A percentile compares a stretch with the other conserved stretches of the same genome.
Evolutionary conservation across 2,329 filamentous ascomycete species (phyloP).

Genomic region (Aureobasidium pullulans): DNA sequence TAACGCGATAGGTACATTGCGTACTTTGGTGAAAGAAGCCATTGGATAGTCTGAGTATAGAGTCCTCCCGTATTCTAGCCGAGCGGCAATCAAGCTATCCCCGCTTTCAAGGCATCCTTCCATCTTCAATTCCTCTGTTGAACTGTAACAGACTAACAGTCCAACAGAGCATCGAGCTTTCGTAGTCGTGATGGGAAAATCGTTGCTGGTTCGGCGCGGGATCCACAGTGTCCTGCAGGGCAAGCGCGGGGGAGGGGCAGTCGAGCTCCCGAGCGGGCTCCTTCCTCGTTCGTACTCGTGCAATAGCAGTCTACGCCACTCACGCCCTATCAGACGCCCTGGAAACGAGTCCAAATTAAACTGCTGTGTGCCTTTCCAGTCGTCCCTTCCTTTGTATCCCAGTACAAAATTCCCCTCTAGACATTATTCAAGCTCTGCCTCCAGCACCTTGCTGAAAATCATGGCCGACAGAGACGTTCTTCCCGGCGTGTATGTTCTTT

Average conservation of each 20-base stretch:
- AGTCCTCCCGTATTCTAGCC: neutral
- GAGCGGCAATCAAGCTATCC: neutral
- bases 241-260: constrained; percentile 12
- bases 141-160: neutral
- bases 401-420: constrained; percentile 9
- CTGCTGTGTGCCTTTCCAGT: neutral
- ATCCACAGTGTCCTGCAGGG: constrained; percentile 10
- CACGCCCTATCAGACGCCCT: constrained; percentile 8
- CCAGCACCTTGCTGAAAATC: constrained; percentile 32
- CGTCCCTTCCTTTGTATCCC: neutral
- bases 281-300: constrained; percentile 11
- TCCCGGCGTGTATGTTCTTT: constrained; percentile 33
- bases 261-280: constrained; percentile 4
- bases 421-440: constrained; percentile 25
- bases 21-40: too few relatives aligned
- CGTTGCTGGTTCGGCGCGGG: constrained; percentile 1
- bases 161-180: neutral
- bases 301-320: neutral
- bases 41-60: too few relatives aligned
- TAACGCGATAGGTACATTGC: too few relatives aligned
- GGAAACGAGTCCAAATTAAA: neutral
- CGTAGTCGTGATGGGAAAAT: neutral
- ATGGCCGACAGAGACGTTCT: constrained; percentile 41
- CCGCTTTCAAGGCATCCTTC: neutral
- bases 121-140: neutral